These are phyloP conservation scores for Colletotrichum horii DNA, from an alignment of 2,329 filamentous ascomycete genomes.

Conservation along the genomic window DNA sequence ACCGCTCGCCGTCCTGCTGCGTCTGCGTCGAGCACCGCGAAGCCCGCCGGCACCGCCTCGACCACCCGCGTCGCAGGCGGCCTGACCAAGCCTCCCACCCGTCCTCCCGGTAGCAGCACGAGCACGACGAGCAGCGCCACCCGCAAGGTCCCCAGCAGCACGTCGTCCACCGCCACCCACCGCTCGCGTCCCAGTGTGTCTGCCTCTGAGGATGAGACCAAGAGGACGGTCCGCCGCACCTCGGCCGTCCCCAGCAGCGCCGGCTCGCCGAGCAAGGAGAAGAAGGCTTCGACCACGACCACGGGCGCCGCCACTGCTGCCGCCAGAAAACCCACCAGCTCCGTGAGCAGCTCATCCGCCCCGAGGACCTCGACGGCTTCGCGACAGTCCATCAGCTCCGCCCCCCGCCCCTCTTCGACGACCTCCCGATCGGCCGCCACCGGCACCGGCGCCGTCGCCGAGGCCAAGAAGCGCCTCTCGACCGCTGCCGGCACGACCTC, in stretches of 20 bases:
- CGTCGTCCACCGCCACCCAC: slow-evolving; percentile 45
- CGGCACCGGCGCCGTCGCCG: slow-evolving; percentile 43
- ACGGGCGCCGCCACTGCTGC: slow-evolving; percentile 33
- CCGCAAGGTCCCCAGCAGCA: slow-evolving; percentile 35
- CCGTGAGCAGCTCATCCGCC: slow-evolving; percentile 21
- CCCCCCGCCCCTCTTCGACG: slow-evolving; percentile 28
- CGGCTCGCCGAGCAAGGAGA: slow-evolving; percentile 29
- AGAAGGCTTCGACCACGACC: slow-evolving; percentile 38
- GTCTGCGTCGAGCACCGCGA: slow-evolving; percentile 33
- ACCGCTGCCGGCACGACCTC: slow-evolving; percentile 45
- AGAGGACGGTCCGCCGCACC: slow-evolving; percentile 49
- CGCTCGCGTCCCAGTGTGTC: slow-evolving; percentile 53
- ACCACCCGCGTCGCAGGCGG: slow-evolving; percentile 41
- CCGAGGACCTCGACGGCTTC: slow-evolving; percentile 17
- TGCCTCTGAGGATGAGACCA: slow-evolving; percentile 55
- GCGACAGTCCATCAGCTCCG: slow-evolving; percentile 22
- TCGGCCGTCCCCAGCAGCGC: slow-evolving; percentile 47
- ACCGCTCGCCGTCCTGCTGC: slow-evolving; percentile 38
- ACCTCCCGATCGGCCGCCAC: slow-evolving; percentile 32
- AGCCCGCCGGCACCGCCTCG: slow-evolving; percentile 32
- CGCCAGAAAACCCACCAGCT: slow-evolving; percentile 31
- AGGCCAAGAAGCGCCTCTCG: slow-evolving; percentile 64
- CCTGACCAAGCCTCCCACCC: slow-evolving; percentile 54
- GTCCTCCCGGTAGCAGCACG: slow-evolving; percentile 44
- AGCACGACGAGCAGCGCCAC: slow-evolving; percentile 33